These are phyloP conservation scores for Scutellaria barbata DNA, from an alignment of 257 asterid genomes.

Conservation along the genomic window DNA sequence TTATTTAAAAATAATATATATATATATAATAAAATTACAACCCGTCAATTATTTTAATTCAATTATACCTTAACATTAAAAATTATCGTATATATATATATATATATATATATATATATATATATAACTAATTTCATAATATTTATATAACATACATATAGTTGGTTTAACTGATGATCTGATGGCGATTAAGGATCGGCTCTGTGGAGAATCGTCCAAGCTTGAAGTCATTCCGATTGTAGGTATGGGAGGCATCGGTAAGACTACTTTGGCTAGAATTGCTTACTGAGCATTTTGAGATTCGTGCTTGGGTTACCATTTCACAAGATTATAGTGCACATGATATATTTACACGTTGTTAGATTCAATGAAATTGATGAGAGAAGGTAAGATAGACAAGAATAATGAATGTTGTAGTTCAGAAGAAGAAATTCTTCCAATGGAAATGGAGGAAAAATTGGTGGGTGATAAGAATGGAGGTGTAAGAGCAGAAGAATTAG, in stretches of 20 bases:
- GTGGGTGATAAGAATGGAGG: background rate
- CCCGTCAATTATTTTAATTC: too few relatives aligned
- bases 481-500: background rate
- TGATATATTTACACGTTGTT: background rate
- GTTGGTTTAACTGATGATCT: constrained; percentile 8
- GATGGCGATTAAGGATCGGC: constrained; percentile 18
- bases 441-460: background rate
- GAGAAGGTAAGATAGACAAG: background rate
- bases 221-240: constrained; percentile 23
- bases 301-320: constrained; percentile 5
- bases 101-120: too few relatives aligned
- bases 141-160: too few relatives aligned
- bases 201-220: constrained; percentile 19
- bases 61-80: too few relatives aligned
- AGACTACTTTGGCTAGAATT: constrained; percentile 30
- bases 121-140: too few relatives aligned
- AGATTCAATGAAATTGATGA: background rate
- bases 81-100: too few relatives aligned
- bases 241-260: constrained; percentile 34
- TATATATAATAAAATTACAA: too few relatives aligned
- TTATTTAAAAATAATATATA: too few relatives aligned
- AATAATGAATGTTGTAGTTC: background rate
- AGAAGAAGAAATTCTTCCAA: too few relatives aligned
- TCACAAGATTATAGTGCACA: constrained; percentile 3
- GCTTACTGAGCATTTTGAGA: background rate